Percentiles rank a stretch among this genome's conserved stretches.
Evolutionary conservation across 495 filamentous ascomycete genomes (phyloP).

Genomic region (Cladorrhinum samala): DNA sequence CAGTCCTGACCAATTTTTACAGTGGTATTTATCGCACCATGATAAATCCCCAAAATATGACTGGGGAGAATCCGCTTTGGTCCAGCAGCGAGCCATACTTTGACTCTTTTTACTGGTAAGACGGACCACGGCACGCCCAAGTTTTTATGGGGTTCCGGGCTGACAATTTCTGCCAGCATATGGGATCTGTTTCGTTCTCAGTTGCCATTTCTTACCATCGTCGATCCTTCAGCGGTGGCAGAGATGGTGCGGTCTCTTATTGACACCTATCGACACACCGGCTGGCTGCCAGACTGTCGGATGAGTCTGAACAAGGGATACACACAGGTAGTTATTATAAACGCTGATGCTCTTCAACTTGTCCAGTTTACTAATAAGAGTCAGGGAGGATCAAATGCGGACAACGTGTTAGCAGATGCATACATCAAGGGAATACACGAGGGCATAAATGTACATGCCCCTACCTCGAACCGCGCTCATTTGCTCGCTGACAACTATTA

Average conservation of each 20-base stretch:
- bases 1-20: conserved; percentile 59
- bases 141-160: no score
- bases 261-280: conserved; percentile 65
- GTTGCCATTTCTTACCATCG: conserved; percentile 62
- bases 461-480: neutral
- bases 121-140: no score
- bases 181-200: conserved; percentile 73
- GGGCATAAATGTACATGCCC: conserved; percentile 49
- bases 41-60: conserved; percentile 73
- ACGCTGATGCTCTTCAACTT: neutral
- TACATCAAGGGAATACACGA: conserved; percentile 60
- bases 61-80: conserved; percentile 73
- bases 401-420: conserved; percentile 63
- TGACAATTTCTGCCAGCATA: conserved; percentile 32
- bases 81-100: conserved; percentile 67
- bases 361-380: neutral
- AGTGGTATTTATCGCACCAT: conserved; percentile 65
- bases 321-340: conserved; percentile 45
- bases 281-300: conserved; percentile 63
- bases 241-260: conserved; percentile 64
- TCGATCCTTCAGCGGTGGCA: conserved; percentile 59
- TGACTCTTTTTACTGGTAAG: conserved; percentile 72
- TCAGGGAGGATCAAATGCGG: conserved; percentile 71
- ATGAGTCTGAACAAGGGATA: conserved; percentile 61
- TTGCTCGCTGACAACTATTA: conserved; percentile 7